Conservation (phyloP, 2,329 filamentous ascomycete species). For the Colletotrichum liaoningense region DNA sequence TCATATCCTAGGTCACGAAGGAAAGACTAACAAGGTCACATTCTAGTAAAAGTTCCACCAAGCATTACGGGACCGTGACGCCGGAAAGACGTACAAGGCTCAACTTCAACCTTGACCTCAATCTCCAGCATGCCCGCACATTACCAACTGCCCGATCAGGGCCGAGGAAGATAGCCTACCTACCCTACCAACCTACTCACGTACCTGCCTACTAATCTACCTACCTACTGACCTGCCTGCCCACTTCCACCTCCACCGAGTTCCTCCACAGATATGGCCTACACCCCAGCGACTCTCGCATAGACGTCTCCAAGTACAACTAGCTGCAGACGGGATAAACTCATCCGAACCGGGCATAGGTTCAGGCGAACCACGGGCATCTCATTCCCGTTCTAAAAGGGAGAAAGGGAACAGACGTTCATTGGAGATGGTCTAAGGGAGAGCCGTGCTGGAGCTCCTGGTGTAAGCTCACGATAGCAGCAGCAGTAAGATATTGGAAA, state of each 20-base stretch:
- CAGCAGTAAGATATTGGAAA: neutral
- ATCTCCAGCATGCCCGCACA: too few species aligned
- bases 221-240: too few species aligned
- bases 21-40: too few species aligned
- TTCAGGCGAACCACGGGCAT: neutral
- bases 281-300: neutral
- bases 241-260: neutral
- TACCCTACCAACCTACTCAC: too few species aligned
- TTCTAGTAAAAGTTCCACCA: too few species aligned
- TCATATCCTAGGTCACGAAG: too few species aligned
- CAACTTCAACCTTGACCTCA: too few species aligned
- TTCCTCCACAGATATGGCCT: too few species aligned
- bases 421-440: too few species aligned
- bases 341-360: neutral
- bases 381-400: neutral
- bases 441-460: neutral
- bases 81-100: neutral
- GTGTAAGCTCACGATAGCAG: neutral
- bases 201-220: too few species aligned
- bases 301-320: neutral
- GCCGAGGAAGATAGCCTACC: neutral
- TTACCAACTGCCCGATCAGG: neutral
- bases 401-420: too few species aligned
- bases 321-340: neutral
- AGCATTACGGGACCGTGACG: too few species aligned